phyloP scores from a whole-genome alignment of 1,284 basidiomycete genomes.

The Naganishia liquefaciens region DNA sequence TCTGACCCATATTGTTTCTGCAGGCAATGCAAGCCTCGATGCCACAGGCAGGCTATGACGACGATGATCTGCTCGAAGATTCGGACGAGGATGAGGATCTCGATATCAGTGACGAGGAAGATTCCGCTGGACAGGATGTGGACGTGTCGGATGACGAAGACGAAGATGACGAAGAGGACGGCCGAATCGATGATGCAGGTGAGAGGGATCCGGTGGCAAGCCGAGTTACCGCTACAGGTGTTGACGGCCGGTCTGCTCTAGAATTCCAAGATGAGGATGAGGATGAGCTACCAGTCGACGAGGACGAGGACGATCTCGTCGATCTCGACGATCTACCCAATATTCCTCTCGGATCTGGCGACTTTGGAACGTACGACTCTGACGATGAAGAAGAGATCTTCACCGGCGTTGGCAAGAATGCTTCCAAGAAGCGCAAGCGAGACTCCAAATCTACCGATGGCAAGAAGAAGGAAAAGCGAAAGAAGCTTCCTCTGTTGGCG shows the following conservation, averaged over 20 bases:
- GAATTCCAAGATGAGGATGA: slow-evolving; percentile 32
- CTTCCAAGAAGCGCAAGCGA: slow-evolving; percentile 57
- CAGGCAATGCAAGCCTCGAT: slow-evolving; percentile 82
- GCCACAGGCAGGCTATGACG: slow-evolving; percentile 57
- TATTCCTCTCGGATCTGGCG: slow-evolving; percentile 50
- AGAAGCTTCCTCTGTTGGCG: slow-evolving; percentile 82
- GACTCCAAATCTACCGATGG: slow-evolving; percentile 52
- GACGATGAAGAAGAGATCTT: slow-evolving; percentile 61
- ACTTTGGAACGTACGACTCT: slow-evolving; percentile 53
- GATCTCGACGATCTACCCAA: slow-evolving; percentile 52
- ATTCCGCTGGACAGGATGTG: slow-evolving; percentile 44
- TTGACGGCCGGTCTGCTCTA: not conserved
- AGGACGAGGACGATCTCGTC: slow-evolving; percentile 54
- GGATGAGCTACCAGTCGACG: slow-evolving; percentile 41
- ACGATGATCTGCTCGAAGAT: slow-evolving; percentile 36
- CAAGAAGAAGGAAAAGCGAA: slow-evolving; percentile 57
- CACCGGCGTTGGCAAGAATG: slow-evolving; percentile 51
- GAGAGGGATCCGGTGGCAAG: slow-evolving; percentile 27
- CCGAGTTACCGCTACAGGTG: not conserved
- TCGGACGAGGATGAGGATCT: slow-evolving; percentile 68
- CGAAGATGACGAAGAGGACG: slow-evolving; percentile 38
- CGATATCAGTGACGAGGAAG: slow-evolving; percentile 64
- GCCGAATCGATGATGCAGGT: slow-evolving; percentile 40
- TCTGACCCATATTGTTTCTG: not conserved
- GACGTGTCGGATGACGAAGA: slow-evolving; percentile 43